Conservation (phyloP, 1,284 basidiomycete species). For the Puccinia sorghi region DNA sequence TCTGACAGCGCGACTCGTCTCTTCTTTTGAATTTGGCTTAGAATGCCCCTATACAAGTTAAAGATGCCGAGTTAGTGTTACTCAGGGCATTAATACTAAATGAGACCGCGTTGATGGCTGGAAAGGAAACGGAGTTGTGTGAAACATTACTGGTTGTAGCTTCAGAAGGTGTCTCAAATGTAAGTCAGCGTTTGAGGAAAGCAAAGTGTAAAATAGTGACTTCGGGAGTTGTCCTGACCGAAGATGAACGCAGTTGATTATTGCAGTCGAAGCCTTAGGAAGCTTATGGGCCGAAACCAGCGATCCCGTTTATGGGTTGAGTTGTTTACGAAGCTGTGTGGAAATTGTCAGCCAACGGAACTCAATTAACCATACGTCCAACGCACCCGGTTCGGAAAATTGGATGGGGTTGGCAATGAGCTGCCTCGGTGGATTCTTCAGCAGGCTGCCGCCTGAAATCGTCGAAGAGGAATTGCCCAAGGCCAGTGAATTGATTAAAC, state of each 20-base stretch:
- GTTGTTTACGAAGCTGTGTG: slow-evolving; percentile 48
- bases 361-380: background rate
- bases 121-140: slow-evolving; percentile 48
- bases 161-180: slow-evolving; percentile 31
- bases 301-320: slow-evolving; percentile 49
- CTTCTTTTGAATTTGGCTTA: slow-evolving; percentile 12
- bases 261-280: slow-evolving; percentile 46
- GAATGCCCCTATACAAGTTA: slow-evolving; percentile 15
- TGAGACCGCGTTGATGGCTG: slow-evolving; percentile 31
- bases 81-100: slow-evolving; percentile 42
- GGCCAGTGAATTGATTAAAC: slow-evolving; percentile 49
- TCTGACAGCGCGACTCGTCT: background rate
- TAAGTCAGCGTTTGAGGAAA: slow-evolving; percentile 19
- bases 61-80: slow-evolving; percentile 42
- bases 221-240: background rate
- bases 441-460: slow-evolving; percentile 50
- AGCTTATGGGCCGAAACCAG: slow-evolving; percentile 46
- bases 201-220: background rate
- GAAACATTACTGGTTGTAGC: slow-evolving; percentile 26
- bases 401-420: slow-evolving; percentile 48
- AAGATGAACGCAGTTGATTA: slow-evolving; percentile 26
- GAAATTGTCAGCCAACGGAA: slow-evolving; percentile 34
- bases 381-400: slow-evolving; percentile 33
- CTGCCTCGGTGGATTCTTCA: slow-evolving; percentile 43
- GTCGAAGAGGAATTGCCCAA: slow-evolving; percentile 53